Base-by-base conservation (phyloP, 2,329 filamentous ascomycete genomes). In the Penicillium olsonii region DNA sequence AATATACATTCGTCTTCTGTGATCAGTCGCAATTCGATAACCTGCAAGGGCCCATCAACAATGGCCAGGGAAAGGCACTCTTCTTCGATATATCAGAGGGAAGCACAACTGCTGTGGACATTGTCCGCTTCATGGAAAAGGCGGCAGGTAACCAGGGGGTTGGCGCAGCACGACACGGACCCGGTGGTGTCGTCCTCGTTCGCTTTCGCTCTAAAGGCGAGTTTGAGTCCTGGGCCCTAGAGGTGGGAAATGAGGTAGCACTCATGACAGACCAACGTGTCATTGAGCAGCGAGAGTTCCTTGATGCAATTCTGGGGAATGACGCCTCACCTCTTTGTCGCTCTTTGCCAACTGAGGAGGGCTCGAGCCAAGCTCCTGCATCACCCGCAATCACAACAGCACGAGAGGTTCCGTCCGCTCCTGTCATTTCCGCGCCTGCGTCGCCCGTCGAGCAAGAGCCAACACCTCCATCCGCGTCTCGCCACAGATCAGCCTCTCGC, bases 1-100 rank as follows among this genome's bases (percentile, higher is more conserved):
- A 88, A 2, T 94, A 92, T 63, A 92, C 87, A 0, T 96, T 97
- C 64, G 78, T 99, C 3, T 96, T 97, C 62, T 87, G 92, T 57
- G 85, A 92, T 45, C 70, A 81, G 45, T 76, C 76, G 2, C 92
- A 97, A 67, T 90, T 85, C 67, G 83, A 89, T 7, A 90, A 82
- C 55, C 75, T 99, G 4, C 74, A 88, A 37, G 83, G 84, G 0
- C 84, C 87, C 0, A 87, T 99, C 53, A 87, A 85, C 0, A 84
- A 84, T 52, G 94, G 88, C 4, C 84, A 86, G 50, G 94, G 94
- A 7, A 97, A 97, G 67, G 88, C 89, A 2, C 67, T 95, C 5
- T 70, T 88, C 4, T 84, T 80, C 50, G 75, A 84, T 22, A 78
- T 91, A 0, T 70, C 78, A 2, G 77, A 83, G 1, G 78, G 81